phyloP scores from a whole-genome alignment of 352 stramenopile genomes.

The Phytophthora pinifolia region DNA sequence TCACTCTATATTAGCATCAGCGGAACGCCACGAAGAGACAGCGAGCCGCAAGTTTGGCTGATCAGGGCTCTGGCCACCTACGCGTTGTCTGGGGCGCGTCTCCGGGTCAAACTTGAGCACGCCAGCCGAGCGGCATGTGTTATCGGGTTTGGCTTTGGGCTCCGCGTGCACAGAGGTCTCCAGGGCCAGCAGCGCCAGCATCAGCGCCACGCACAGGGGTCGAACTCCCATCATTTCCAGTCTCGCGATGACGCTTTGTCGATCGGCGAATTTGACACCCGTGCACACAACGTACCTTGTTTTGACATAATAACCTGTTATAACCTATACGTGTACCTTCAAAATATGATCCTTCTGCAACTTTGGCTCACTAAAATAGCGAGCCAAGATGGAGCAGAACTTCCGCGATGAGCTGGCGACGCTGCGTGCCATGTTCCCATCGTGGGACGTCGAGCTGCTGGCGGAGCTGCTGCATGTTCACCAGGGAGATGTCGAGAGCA shows the following conservation, averaged over 20 bases:
- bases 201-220: constrained; percentile 17
- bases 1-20: constrained; percentile 1
- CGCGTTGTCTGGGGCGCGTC: constrained; percentile 64
- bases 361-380: constrained; percentile 16
- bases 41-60: neutral
- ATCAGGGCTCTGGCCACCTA: constrained; percentile 23
- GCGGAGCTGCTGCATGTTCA: constrained; percentile 68
- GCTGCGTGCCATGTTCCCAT: constrained; percentile 75
- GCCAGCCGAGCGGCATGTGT: constrained; percentile 58
- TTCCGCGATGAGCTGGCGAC: constrained; percentile 61
- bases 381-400: constrained; percentile 52
- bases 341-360: neutral
- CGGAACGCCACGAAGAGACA: neutral
- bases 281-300: neutral
- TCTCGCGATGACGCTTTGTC: constrained; percentile 12
- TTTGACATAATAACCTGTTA: constrained; percentile 2
- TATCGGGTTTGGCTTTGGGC: constrained; percentile 31
- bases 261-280: constrained; percentile 11
- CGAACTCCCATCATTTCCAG: constrained; percentile 19
- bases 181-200: constrained; percentile 22
- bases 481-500: constrained; percentile 67
- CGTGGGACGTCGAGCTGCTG: constrained; percentile 64
- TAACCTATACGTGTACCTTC: constrained; percentile 13
- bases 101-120: constrained; percentile 69
- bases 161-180: constrained; percentile 21